These are phyloP conservation scores for Pseudodiploospora longispora DNA, from an alignment of 2,329 filamentous ascomycete genomes.

Conservation along the genomic window DNA sequence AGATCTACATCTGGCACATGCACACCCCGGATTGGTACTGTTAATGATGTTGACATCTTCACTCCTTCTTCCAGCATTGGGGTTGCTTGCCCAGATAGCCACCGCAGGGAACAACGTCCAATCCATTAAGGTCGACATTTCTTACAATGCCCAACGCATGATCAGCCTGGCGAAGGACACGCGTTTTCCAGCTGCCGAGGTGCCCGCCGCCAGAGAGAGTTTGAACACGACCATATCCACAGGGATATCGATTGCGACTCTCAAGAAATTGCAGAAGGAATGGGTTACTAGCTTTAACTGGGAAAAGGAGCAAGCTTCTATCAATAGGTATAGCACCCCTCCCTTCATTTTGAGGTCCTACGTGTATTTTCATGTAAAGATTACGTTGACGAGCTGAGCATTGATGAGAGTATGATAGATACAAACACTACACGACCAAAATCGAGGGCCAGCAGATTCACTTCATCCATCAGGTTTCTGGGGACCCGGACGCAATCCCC, in stretches of 20 bases:
- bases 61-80: too few relatives aligned
- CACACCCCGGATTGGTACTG: too few relatives aligned
- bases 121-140: conserved; percentile 1
- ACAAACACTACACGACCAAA: conserved; percentile 9
- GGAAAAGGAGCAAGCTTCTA: conserved; percentile 9
- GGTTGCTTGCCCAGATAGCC: too few relatives aligned
- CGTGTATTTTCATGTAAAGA: too few relatives aligned
- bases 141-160: conserved; percentile 13
- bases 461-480: conserved; percentile 9
- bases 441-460: conserved; percentile 13
- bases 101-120: not conserved
- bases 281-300: conserved; percentile 14
- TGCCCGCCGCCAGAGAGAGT: conserved; percentile 1
- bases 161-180: conserved; percentile 13
- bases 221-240: conserved; percentile 1
- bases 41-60: too few relatives aligned
- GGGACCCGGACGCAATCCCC: conserved; percentile 5
- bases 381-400: too few relatives aligned
- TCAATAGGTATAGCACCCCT: conserved; percentile 11
- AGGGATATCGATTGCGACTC: conserved; percentile 8
- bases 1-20: too few relatives aligned
- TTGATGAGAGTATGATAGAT: not conserved
- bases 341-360: not conserved
- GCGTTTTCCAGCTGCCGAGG: conserved; percentile 1
- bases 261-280: conserved; percentile 9